Conservation (phyloP, 177 flowering plant species). For the Telopea speciosissima region DNA sequence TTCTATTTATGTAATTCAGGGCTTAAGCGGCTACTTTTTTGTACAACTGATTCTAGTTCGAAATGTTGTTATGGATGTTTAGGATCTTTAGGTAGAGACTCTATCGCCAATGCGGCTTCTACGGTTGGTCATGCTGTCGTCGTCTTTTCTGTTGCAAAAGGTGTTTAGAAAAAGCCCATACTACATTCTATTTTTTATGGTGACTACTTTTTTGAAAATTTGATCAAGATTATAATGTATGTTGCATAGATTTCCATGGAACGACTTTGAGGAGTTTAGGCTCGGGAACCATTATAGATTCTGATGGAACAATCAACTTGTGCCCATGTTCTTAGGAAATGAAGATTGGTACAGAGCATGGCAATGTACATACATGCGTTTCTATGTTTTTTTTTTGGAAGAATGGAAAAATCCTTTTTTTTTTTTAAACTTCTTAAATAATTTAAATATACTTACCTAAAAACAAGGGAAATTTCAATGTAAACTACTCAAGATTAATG, state of each 20-base stretch:
- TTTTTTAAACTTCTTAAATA: no score
- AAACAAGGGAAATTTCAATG: no score
- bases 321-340: no score
- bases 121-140: slow-evolving; percentile 86
- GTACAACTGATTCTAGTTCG: slow-evolving; percentile 26
- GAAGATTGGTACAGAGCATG: no score
- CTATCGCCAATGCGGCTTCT: slow-evolving; percentile 83
- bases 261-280: slow-evolving; percentile 55
- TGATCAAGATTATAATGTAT: background rate
- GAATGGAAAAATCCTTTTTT: no score
- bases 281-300: slow-evolving; percentile 79
- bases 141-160: slow-evolving; percentile 61
- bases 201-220: background rate
- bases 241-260: slow-evolving; percentile 43
- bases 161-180: slow-evolving; percentile 26
- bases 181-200: background rate
- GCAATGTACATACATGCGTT: no score
- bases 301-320: slow-evolving; percentile 91
- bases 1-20: slow-evolving; percentile 19
- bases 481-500: no score
- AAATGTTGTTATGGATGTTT: slow-evolving; percentile 46
- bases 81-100: slow-evolving; percentile 66
- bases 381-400: no score
- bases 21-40: slow-evolving; percentile 23
- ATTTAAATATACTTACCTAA: no score